Percentiles rank a stretch among this genome's conserved stretches.
phyloP scores from a whole-genome alignment of 1,284 basidiomycete species.

The Moesziomyces globuligerus region DNA sequence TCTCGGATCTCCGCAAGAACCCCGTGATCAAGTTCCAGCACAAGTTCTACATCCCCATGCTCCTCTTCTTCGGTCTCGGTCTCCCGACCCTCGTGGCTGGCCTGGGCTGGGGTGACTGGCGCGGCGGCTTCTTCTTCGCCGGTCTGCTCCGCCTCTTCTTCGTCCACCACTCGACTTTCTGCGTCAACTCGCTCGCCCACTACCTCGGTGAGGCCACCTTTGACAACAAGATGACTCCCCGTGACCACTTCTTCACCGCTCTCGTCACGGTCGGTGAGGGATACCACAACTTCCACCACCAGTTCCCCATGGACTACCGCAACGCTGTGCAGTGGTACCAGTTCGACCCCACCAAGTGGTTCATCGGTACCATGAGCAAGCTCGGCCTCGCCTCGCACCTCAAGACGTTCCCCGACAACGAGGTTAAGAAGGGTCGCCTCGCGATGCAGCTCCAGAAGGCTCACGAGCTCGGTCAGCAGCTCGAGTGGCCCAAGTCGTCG shows the following conservation, averaged over 20 bases:
- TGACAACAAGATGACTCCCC: constrained; percentile 66
- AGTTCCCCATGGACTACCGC: constrained; percentile 67
- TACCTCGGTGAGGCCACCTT: constrained; percentile 66
- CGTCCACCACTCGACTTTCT: constrained; percentile 67
- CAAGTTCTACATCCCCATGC: constrained; percentile 64
- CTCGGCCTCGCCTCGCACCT: constrained; percentile 64
- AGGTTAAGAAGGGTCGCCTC: constrained; percentile 64
- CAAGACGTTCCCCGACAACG: constrained; percentile 67
- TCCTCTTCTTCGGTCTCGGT: constrained; percentile 63
- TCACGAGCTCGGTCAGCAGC: constrained; percentile 47
- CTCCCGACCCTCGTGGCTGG: constrained; percentile 66
- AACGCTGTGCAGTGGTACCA: constrained; percentile 66
- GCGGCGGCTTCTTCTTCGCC: constrained; percentile 66
- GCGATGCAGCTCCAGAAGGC: constrained; percentile 63
- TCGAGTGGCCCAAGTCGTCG: constrained; percentile 60
- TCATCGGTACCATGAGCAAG: constrained; percentile 56
- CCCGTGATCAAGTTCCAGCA: constrained; percentile 66
- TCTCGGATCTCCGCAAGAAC: constrained; percentile 63
- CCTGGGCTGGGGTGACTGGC: constrained; percentile 66
- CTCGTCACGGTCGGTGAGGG: constrained; percentile 65
- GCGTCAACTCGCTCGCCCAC: constrained; percentile 67
- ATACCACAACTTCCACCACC: constrained; percentile 68
- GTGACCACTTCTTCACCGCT: constrained; percentile 65
- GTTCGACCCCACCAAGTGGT: constrained; percentile 67
- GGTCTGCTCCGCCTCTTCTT: constrained; percentile 63